A percentile compares a stretch with the other conserved stretches of the same genome.
Evolutionary conservation across 805 yeast genomes (phyloP).

Genomic region (Candida alai): DNA sequence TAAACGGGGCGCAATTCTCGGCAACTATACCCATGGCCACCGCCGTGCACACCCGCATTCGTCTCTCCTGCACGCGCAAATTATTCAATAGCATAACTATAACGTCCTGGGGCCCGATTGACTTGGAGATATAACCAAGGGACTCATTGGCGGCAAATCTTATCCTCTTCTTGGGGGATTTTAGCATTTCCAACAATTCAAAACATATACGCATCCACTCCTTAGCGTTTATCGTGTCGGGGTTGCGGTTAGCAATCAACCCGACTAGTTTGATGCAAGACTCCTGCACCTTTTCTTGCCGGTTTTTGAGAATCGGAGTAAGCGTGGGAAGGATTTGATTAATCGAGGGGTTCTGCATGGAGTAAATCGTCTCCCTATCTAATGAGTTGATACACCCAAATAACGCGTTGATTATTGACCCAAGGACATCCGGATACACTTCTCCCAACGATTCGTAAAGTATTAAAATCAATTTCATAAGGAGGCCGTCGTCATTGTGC

Average conservation of each 20-base stretch:
- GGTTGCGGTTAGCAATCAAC: conserved; percentile 70
- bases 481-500: conserved; percentile 55
- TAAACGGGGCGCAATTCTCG: conserved; percentile 86
- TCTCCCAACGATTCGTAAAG: conserved; percentile 92
- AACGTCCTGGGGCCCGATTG: conserved; percentile 95
- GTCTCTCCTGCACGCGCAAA: conserved; percentile 90
- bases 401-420: conserved; percentile 75
- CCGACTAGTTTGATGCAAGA: conserved; percentile 77
- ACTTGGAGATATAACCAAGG: conserved; percentile 85
- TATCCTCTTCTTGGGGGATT: conserved; percentile 71
- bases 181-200: conserved; percentile 84
- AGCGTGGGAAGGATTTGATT: conserved; percentile 80
- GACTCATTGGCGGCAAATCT: conserved; percentile 84
- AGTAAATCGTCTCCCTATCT: conserved; percentile 55
- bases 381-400: conserved; percentile 56
- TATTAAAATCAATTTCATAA: conserved; percentile 68
- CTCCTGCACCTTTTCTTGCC: conserved; percentile 89
- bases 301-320: conserved; percentile 85
- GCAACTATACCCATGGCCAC: conserved; percentile 98
- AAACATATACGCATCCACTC: conserved; percentile 98
- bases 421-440: conserved; percentile 89
- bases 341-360: conserved; percentile 61
- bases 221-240: conserved; percentile 80
- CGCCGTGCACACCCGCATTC: conserved; percentile 92
- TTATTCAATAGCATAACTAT: conserved; percentile 79